phyloP scores from a whole-genome alignment of 257 asterid species.

The Lycium barbarum region DNA sequence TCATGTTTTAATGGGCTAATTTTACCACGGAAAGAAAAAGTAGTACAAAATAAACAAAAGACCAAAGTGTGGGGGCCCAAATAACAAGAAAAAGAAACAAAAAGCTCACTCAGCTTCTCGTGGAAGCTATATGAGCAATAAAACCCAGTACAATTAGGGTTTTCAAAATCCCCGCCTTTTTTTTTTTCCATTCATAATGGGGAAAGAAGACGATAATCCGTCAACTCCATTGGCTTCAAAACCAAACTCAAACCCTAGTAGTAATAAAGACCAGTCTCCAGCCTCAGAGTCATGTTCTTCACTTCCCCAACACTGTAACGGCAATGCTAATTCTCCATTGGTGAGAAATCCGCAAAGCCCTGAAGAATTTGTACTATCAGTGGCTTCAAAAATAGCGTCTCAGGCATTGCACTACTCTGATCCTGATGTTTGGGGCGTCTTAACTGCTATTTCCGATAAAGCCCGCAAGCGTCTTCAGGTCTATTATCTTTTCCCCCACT shows the following conservation, averaged over 20 bases:
- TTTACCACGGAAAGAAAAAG: no score
- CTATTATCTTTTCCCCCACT: neutral
- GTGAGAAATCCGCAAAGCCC: conserved; percentile 43
- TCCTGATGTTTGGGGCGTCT: conserved; percentile 94
- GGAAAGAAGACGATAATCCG: conserved; percentile 47
- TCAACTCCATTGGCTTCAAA: conserved; percentile 37
- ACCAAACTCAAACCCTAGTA: conserved; percentile 33
- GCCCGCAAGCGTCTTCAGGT: conserved; percentile 95
- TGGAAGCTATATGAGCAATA: neutral
- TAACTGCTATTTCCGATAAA: conserved; percentile 90
- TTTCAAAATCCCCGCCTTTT: conserved; percentile 67
- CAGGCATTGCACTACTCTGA: conserved; percentile 86
- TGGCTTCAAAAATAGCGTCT: conserved; percentile 73
- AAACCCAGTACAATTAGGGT: conserved; percentile 50
- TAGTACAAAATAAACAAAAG: no score
- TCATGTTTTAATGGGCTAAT: no score
- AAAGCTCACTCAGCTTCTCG: neutral
- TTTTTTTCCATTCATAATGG: conserved; percentile 41
- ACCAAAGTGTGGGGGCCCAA: neutral
- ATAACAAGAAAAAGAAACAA: neutral
- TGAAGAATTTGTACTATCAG: conserved; percentile 62
- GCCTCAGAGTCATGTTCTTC: conserved; percentile 43
- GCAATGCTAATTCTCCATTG: conserved; percentile 35
- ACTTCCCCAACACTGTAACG: conserved; percentile 31
- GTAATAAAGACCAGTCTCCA: conserved; percentile 30